Evolutionary conservation across 768 basidiomycete species (phyloP).

Genomic region (Podaxis mareebaensis): DNA sequence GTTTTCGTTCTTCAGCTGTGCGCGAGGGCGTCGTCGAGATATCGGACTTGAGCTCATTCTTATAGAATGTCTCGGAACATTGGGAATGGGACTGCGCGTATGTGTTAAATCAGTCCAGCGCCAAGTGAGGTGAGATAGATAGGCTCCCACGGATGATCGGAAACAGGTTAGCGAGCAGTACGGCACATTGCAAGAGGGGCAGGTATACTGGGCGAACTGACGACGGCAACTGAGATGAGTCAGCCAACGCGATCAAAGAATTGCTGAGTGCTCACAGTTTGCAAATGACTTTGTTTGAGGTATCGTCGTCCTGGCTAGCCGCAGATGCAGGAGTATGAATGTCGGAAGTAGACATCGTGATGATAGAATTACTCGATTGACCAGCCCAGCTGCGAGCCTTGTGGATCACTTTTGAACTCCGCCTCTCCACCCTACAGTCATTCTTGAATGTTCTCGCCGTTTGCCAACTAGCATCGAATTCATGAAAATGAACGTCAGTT

Average conservation of each 20-base stretch:
- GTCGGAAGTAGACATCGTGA: slow-evolving; percentile 13
- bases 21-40: slow-evolving; percentile 58
- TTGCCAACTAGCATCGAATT: no score
- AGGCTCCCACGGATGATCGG: slow-evolving; percentile 58
- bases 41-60: slow-evolving; percentile 66
- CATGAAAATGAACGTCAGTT: no score
- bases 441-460: background rate
- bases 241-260: background rate
- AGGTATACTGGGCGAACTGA: slow-evolving; percentile 79
- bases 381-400: background rate
- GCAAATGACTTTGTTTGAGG: slow-evolving; percentile 17
- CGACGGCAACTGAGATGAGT: slow-evolving; percentile 60
- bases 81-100: slow-evolving; percentile 54
- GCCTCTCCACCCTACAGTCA: background rate
- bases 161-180: slow-evolving; percentile 85
- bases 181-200: slow-evolving; percentile 76
- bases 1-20: slow-evolving; percentile 53
- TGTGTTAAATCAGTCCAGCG: background rate
- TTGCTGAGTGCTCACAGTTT: slow-evolving; percentile 16
- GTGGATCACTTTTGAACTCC: slow-evolving; percentile 1
- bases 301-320: slow-evolving; percentile 4
- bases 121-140: slow-evolving; percentile 1
- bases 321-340: slow-evolving; percentile 16
- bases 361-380: background rate
- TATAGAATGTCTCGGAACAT: slow-evolving; percentile 85